Conservation (phyloP, 768 basidiomycete species). For the Trametes cubensis region DNA sequence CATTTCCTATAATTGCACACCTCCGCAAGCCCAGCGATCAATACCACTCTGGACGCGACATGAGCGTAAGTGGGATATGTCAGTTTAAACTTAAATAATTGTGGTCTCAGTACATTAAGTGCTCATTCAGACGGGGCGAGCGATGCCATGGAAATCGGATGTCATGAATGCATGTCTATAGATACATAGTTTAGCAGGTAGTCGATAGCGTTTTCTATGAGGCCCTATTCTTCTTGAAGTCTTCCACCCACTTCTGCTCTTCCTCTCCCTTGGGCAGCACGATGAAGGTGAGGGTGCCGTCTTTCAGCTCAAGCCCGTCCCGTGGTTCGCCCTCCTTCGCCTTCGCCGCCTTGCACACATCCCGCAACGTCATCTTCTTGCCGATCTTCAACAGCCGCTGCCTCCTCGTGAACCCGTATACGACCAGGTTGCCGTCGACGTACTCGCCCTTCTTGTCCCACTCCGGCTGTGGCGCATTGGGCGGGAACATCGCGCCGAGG, state of each 20-base stretch:
- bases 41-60: too few species aligned
- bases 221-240: conserved; percentile 60
- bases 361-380: conserved; percentile 82
- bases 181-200: neutral
- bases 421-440: conserved; percentile 57
- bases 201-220: neutral
- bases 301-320: conserved; percentile 86
- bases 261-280: conserved; percentile 75
- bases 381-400: conserved; percentile 88
- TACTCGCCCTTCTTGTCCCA: conserved; percentile 84
- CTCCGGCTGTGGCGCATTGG: conserved; percentile 58
- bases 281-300: conserved; percentile 79
- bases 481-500: conserved; percentile 82
- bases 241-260: conserved; percentile 85
- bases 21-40: too few species aligned
- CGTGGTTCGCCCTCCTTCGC: conserved; percentile 56
- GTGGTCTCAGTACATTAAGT: too few species aligned
- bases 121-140: too few species aligned
- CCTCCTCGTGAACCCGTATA: conserved; percentile 81
- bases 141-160: too few species aligned
- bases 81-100: too few species aligned
- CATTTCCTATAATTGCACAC: too few species aligned
- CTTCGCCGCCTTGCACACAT: conserved; percentile 68
- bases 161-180: neutral
- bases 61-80: too few species aligned